These are phyloP conservation scores for Globisporangium perplexum DNA, from an alignment of 352 stramenopile species.

Conservation along the genomic window DNA sequence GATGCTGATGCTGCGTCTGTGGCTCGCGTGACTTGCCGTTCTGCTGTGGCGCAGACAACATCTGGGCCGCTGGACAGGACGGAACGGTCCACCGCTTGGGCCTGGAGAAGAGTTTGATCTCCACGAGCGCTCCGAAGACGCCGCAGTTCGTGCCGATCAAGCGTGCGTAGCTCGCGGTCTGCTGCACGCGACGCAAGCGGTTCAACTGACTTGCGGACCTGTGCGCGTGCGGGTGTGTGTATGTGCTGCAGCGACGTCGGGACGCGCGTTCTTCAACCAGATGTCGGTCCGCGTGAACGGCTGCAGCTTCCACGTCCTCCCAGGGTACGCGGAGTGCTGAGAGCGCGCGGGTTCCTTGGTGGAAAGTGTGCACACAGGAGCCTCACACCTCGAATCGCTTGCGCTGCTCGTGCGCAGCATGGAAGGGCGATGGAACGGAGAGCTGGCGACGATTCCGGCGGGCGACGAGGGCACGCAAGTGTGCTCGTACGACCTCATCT, in stretches of 20 bases:
- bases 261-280: slow-evolving; percentile 82
- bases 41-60: slow-evolving; percentile 50
- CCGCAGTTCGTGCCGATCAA: slow-evolving; percentile 62
- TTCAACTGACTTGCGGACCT: neutral
- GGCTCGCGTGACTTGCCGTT: neutral
- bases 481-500: slow-evolving; percentile 81
- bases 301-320: slow-evolving; percentile 82
- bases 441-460: slow-evolving; percentile 62
- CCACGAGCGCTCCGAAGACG: slow-evolving; percentile 35
- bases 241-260: slow-evolving; percentile 14
- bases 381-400: neutral
- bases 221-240: neutral
- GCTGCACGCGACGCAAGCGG: neutral
- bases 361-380: too few species aligned
- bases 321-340: slow-evolving; percentile 20
- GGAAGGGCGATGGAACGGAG: slow-evolving; percentile 85
- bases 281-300: slow-evolving; percentile 81
- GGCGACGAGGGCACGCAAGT: slow-evolving; percentile 80
- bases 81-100: slow-evolving; percentile 78
- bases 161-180: slow-evolving; percentile 8
- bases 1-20: neutral
- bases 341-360: too few species aligned
- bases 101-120: slow-evolving; percentile 83
- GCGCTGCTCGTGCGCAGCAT: slow-evolving; percentile 27
- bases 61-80: slow-evolving; percentile 75